A percentile compares a stretch with the other conserved stretches of the same genome.
Evolutionary conservation across 345 rosid species (phyloP).

Genomic region (Ceriops tagal): DNA sequence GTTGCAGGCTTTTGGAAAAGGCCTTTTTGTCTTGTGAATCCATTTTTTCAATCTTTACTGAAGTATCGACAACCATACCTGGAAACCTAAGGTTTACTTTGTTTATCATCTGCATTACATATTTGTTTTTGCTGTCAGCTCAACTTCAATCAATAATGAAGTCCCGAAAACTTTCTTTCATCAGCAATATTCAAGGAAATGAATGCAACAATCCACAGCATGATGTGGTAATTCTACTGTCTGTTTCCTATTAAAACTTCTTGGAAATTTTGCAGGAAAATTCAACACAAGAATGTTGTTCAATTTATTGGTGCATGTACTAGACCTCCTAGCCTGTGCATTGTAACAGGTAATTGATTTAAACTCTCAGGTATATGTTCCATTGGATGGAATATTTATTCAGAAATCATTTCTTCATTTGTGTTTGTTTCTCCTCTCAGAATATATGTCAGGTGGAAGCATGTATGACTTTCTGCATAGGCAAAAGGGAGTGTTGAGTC

Average conservation of each 20-base stretch:
- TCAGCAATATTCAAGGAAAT: neutral
- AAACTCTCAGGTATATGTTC: neutral
- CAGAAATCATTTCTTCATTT: neutral
- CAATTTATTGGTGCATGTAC: constrained; percentile 63
- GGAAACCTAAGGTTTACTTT: neutral
- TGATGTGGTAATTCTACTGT: neutral
- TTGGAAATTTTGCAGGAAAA: constrained; percentile 40
- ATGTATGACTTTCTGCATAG: constrained; percentile 56
- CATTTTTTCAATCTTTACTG: too few species aligned
- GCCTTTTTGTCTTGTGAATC: too few species aligned
- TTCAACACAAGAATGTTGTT: constrained; percentile 58
- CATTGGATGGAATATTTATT: neutral
- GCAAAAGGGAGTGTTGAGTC: constrained; percentile 45
- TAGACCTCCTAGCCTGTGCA: constrained; percentile 50
- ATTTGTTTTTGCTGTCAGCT: neutral
- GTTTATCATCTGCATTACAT: neutral
- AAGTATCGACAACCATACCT: too few species aligned
- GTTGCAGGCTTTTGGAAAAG: neutral
- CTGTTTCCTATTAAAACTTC: neutral
- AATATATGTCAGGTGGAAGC: constrained; percentile 70
- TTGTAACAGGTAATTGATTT: constrained; percentile 47
- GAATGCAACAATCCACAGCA: neutral
- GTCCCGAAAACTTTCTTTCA: neutral
- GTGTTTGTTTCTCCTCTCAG: constrained; percentile 31
- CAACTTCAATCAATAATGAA: neutral